Conservation (phyloP, 768 basidiomycete genomes). For the Rhizopogon roseolus region DNA sequence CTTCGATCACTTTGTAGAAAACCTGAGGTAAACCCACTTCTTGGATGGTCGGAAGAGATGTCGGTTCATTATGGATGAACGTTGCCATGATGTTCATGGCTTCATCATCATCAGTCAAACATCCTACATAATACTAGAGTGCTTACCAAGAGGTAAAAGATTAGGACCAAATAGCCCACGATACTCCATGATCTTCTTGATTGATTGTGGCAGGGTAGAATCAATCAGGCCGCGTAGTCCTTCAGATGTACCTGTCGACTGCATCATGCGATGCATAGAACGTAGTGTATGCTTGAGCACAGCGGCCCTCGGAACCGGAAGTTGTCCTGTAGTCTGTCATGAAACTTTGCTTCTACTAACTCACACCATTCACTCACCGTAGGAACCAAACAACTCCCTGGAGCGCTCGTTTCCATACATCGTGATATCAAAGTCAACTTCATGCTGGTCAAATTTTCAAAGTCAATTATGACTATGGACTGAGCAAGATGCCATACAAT, state of each 20-base stretch:
- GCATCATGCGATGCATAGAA: conserved; percentile 97
- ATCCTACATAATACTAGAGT: neutral
- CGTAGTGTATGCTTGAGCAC: conserved; percentile 89
- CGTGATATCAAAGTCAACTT: conserved; percentile 61
- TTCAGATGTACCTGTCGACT: conserved; percentile 89
- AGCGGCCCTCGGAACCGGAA: conserved; percentile 70
- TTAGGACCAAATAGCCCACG: conserved; percentile 82
- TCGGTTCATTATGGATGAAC: conserved; percentile 98
- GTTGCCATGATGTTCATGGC: conserved; percentile 95
- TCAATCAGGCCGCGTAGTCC: conserved; percentile 94
- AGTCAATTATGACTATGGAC: conserved; percentile 7
- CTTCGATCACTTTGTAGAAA: conserved; percentile 84
- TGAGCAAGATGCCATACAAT: neutral
- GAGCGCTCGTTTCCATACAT: conserved; percentile 44
- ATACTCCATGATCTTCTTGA: conserved; percentile 85
- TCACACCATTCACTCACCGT: conserved; percentile 33
- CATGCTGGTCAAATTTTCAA: conserved; percentile 39
- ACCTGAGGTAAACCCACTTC: conserved; percentile 86
- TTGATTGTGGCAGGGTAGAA: conserved; percentile 73
- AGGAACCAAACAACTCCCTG: conserved; percentile 45
- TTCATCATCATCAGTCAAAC: conserved; percentile 8
- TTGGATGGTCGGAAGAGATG: conserved; percentile 88
- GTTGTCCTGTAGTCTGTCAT: conserved; percentile 42
- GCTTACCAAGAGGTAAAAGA: conserved; percentile 78
- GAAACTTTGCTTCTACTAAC: neutral